Evolutionary conservation across 163 green algal species (phyloP).

Genomic region (Scenedesmus sp.): DNA sequence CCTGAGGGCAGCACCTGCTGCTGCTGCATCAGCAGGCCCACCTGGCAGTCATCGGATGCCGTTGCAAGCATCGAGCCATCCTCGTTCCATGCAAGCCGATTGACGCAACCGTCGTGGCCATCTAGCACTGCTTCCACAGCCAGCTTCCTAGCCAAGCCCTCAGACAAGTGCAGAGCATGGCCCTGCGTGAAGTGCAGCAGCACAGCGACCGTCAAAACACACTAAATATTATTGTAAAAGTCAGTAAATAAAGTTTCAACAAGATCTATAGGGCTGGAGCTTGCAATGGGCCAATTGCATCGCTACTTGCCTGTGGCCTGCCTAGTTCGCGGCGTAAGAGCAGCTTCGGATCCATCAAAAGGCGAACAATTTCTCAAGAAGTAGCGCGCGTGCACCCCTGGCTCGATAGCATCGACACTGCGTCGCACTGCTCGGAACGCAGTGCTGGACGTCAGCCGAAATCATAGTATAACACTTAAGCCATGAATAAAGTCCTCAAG

Average conservation of each 20-base stretch:
- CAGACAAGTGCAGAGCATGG: slow-evolving; percentile 10
- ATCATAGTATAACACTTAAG: neutral
- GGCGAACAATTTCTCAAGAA: neutral
- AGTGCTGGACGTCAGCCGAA: neutral
- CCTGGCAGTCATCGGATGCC: slow-evolving; percentile 79
- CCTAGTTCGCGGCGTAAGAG: neutral
- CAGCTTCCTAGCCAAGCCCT: slow-evolving; percentile 38
- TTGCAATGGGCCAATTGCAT: neutral
- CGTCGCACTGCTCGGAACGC: neutral
- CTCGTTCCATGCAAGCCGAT: slow-evolving; percentile 87
- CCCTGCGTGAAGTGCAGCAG: neutral
- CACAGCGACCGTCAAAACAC: neutral
- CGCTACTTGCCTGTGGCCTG: neutral
- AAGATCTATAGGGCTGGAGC: neutral
- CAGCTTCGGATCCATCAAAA: neutral
- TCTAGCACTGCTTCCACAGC: slow-evolving; percentile 21
- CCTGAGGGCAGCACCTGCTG: neutral
- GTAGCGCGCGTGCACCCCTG: neutral
- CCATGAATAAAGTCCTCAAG: neutral
- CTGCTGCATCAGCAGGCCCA: neutral
- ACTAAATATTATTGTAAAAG: too few relatives aligned
- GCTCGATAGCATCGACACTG: neutral
- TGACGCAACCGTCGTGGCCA: slow-evolving; percentile 72
- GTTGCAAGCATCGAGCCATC: slow-evolving; percentile 84
- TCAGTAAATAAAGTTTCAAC: too few relatives aligned